phyloP scores from a whole-genome alignment of 129 eudicot species.

The Gnaphalium uliginosum region DNA sequence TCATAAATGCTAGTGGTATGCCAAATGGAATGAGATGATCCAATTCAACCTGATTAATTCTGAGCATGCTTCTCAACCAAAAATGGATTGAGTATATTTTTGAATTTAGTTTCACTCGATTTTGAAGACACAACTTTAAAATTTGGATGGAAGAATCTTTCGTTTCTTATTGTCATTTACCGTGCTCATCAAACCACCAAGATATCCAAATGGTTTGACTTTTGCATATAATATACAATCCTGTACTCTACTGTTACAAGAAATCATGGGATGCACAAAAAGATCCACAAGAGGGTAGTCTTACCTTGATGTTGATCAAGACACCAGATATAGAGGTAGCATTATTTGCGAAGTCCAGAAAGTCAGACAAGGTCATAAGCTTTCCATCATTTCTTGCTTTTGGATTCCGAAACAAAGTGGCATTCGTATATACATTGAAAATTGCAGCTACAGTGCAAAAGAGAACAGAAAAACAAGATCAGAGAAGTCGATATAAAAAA shows the following conservation, averaged over 20 bases:
- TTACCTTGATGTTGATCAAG: conserved; percentile 79
- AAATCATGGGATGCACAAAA: not conserved
- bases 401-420: conserved; percentile 63
- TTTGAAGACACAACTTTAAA: not conserved
- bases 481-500: conserved; percentile 1
- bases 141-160: not conserved
- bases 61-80: not conserved
- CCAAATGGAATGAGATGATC: not conserved
- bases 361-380: conserved; percentile 57
- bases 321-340: conserved; percentile 76
- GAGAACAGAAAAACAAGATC: not conserved
- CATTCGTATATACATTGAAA: conserved; percentile 36
- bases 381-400: conserved; percentile 56
- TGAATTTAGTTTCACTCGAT: not conserved
- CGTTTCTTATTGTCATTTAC: not conserved
- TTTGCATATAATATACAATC: not conserved
- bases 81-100: not conserved
- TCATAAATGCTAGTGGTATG: not conserved
- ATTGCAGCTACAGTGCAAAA: conserved; percentile 61
- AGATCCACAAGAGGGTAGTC: conserved; percentile 17
- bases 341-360: conserved; percentile 65
- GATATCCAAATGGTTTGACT: not conserved
- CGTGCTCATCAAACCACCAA: not conserved
- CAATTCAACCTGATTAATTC: not conserved
- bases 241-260: not conserved